These are phyloP conservation scores for Chlorophyllum brunneum DNA, from an alignment of 768 basidiomycete species.

Conservation along the genomic window DNA sequence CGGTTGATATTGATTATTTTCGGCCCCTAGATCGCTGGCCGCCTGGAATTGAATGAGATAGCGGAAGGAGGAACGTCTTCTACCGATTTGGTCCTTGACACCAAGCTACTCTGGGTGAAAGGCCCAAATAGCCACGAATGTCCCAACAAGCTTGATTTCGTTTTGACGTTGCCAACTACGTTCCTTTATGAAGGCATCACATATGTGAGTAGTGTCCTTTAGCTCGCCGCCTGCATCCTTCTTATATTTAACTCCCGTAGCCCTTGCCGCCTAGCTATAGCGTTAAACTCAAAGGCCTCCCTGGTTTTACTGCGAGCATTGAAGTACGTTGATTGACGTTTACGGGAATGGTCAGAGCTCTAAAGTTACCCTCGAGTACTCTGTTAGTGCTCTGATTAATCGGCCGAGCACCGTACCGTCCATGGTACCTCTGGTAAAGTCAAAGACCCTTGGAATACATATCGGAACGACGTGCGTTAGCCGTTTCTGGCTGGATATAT, in stretches of 20 bases:
- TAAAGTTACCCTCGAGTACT: conserved; percentile 38
- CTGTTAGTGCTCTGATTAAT: conserved; percentile 47
- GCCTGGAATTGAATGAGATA: conserved; percentile 54
- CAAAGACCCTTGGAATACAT: conserved; percentile 47
- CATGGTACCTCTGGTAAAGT: conserved; percentile 42
- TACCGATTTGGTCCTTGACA: conserved; percentile 48
- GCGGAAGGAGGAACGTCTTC: conserved; percentile 62
- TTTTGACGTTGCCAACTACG: conserved; percentile 50
- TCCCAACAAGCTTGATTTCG: conserved; percentile 51
- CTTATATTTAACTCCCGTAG: conserved; percentile 30
- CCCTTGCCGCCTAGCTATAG: conserved; percentile 68
- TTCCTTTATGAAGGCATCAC: conserved; percentile 52
- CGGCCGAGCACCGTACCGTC: conserved; percentile 41
- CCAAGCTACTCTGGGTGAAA: conserved; percentile 55
- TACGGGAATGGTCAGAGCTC: background rate
- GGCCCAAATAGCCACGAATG: conserved; percentile 39
- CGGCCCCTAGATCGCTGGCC: conserved; percentile 53
- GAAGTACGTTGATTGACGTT: conserved; percentile 30
- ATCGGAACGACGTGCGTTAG: conserved; percentile 49
- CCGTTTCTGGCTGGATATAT: conserved; percentile 1
- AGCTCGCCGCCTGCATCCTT: background rate
- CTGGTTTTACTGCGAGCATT: conserved; percentile 66
- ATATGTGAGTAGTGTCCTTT: conserved; percentile 45
- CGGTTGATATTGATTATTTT: conserved; percentile 3
- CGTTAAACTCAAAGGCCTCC: conserved; percentile 64